phyloP scores from a whole-genome alignment of 495 filamentous ascomycete genomes.

The Aspergillus sclerotioniger region DNA sequence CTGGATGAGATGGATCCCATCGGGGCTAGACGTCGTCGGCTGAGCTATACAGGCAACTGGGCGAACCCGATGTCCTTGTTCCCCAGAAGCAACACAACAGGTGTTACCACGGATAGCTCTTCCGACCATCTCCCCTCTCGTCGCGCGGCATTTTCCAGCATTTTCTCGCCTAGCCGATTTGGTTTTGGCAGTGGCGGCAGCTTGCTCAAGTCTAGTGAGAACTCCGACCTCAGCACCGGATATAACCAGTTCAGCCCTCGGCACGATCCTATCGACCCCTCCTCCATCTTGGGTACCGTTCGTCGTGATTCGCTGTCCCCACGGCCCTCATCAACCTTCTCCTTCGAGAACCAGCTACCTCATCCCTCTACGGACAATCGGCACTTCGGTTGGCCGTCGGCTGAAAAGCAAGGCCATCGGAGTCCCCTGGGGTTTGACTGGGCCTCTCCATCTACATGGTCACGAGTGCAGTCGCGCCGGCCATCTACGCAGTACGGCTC shows the following conservation, averaged over 20 bases:
- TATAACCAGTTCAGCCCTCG: constrained; percentile 64
- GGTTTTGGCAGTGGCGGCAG: constrained; percentile 41
- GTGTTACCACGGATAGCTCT: constrained; percentile 42
- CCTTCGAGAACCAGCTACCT: constrained; percentile 67
- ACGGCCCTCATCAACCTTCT: constrained; percentile 74
- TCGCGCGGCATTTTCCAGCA: constrained; percentile 44
- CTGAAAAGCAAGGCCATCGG: constrained; percentile 50
- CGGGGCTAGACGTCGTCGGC: constrained; percentile 59
- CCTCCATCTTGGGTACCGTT: constrained; percentile 51
- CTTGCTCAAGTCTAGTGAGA: constrained; percentile 42
- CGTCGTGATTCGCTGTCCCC: constrained; percentile 65
- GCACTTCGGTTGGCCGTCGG: constrained; percentile 62
- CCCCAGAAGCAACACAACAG: constrained; percentile 43
- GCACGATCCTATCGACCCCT: constrained; percentile 57
- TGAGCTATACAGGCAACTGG: constrained; percentile 65
- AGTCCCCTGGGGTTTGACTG: constrained; percentile 59
- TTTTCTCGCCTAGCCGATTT: constrained; percentile 45
- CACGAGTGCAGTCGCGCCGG: constrained; percentile 53
- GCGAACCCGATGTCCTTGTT: constrained; percentile 55
- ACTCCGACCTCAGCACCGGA: constrained; percentile 42
- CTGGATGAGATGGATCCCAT: constrained; percentile 68
- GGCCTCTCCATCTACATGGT: constrained; percentile 56
- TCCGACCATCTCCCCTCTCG: constrained; percentile 45
- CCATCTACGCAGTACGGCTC: constrained; percentile 57
- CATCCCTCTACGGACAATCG: constrained; percentile 78